phyloP scores from a whole-genome alignment of 2,329 filamentous ascomycete genomes.

The Xenoacremonium recifei region DNA sequence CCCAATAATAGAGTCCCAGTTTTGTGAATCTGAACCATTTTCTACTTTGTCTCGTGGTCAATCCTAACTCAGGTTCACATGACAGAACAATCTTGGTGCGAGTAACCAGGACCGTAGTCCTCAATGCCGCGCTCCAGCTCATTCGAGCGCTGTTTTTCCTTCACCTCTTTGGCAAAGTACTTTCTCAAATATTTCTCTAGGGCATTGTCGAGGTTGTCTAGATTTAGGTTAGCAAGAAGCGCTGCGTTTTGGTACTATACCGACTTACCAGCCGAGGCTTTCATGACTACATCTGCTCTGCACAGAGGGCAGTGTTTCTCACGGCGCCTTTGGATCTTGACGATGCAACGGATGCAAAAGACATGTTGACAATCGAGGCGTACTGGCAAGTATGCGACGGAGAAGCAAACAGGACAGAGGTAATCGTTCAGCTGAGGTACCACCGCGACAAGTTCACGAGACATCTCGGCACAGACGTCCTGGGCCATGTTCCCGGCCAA shows the following conservation, averaged over 20 bases:
- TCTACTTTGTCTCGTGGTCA: no score
- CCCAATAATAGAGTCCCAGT: no score
- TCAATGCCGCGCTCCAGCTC: slow-evolving; percentile 74
- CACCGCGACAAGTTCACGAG: slow-evolving; percentile 66
- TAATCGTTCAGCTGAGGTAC: slow-evolving; percentile 86
- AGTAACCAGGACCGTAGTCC: slow-evolving; percentile 66
- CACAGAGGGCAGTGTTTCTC: slow-evolving; percentile 75
- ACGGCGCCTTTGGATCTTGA: slow-evolving; percentile 71
- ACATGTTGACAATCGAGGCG: slow-evolving; percentile 71
- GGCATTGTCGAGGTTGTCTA: slow-evolving; percentile 68
- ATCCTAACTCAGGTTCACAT: no score
- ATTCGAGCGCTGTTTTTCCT: slow-evolving; percentile 67
- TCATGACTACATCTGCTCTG: slow-evolving; percentile 67
- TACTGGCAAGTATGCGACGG: slow-evolving; percentile 79
- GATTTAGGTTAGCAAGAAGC: slow-evolving; percentile 1
- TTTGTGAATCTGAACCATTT: no score
- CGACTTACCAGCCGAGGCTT: slow-evolving; percentile 62
- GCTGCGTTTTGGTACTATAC: background rate
- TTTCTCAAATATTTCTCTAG: slow-evolving; percentile 68
- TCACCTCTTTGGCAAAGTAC: slow-evolving; percentile 72
- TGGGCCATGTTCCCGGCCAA: slow-evolving; percentile 69
- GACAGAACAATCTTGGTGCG: slow-evolving; percentile 54
- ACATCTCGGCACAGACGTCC: slow-evolving; percentile 72
- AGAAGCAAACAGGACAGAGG: slow-evolving; percentile 76
- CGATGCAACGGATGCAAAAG: slow-evolving; percentile 81